Percentiles rank a stretch among this genome's conserved stretches.
phyloP scores from a whole-genome alignment of 768 basidiomycete species.

The Phylloporus arenicola region DNA sequence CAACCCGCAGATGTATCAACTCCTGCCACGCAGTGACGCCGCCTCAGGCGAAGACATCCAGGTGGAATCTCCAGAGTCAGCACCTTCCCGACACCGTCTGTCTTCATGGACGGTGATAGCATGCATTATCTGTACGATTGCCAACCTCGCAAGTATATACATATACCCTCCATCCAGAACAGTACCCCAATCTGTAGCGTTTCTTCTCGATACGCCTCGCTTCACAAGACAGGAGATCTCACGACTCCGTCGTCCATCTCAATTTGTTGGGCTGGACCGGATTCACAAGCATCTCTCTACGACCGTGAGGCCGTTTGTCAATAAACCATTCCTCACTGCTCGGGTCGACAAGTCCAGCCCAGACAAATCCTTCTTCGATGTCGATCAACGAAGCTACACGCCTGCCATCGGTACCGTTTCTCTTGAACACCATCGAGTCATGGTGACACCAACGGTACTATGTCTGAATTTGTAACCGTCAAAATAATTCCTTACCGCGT shows the following conservation, averaged over 20 bases:
- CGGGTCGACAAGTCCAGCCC: conserved; percentile 1
- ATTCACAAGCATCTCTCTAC: conserved; percentile 13
- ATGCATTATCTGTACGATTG: conserved; percentile 4
- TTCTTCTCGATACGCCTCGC: conserved; percentile 4
- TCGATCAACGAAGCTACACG: background rate
- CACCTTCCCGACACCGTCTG: background rate
- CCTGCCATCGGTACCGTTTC: conserved; percentile 1
- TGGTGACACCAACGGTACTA: background rate
- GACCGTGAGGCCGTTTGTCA: conserved; percentile 1
- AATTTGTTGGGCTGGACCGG: conserved; percentile 26
- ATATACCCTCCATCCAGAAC: background rate
- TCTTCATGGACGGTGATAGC: conserved; percentile 2
- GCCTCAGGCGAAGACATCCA: background rate
- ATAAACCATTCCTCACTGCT: conserved; percentile 5
- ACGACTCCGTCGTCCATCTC: conserved; percentile 25
- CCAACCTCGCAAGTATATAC: conserved; percentile 6
- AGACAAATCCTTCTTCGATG: background rate
- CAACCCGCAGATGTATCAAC: conserved; percentile 1
- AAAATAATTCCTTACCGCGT: background rate
- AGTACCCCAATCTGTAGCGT: background rate
- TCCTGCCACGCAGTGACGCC: conserved; percentile 3
- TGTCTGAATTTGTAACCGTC: background rate
- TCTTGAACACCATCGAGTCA: conserved; percentile 1
- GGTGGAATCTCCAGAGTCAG: background rate
- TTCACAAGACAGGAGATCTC: conserved; percentile 9